Conservation (phyloP, 768 basidiomycete species). For the Russula lepida region DNA sequence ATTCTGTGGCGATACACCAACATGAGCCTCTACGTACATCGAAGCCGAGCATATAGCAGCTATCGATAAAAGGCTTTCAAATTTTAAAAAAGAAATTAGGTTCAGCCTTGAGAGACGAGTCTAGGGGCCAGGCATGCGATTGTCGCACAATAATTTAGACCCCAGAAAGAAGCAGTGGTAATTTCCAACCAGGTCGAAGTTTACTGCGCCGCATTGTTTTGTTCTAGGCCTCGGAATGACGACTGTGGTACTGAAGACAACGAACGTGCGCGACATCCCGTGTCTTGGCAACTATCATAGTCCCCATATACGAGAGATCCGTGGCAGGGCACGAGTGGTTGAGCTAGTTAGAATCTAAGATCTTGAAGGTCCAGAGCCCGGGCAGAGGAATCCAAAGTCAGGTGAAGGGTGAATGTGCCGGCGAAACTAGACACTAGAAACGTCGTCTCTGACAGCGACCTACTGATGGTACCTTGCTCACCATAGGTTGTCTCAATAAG, state of each 20-base stretch:
- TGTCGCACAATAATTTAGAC: background rate
- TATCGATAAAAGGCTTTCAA: too few species aligned
- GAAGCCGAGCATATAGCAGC: background rate
- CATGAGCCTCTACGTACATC: too few species aligned
- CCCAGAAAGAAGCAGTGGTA: background rate
- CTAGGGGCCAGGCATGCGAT: too few species aligned
- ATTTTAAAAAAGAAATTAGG: too few species aligned
- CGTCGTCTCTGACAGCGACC: background rate
- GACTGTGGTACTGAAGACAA: background rate
- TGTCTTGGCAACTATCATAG: background rate
- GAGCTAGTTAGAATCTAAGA: background rate
- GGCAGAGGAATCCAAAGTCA: background rate
- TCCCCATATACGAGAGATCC: background rate
- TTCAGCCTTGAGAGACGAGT: too few species aligned
- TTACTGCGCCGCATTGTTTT: background rate
- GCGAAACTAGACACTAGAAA: background rate
- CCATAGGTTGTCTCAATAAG: background rate
- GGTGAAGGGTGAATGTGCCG: background rate
- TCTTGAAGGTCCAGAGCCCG: background rate
- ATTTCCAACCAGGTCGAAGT: background rate
- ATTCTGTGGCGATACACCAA: too few species aligned
- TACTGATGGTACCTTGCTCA: background rate
- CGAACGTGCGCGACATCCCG: background rate
- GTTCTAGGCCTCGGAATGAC: background rate
- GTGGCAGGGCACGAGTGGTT: background rate